These are phyloP conservation scores for Musa troglodytarum DNA, from an alignment of 176 grass and related monocot genomes.

Conservation along the genomic window DNA sequence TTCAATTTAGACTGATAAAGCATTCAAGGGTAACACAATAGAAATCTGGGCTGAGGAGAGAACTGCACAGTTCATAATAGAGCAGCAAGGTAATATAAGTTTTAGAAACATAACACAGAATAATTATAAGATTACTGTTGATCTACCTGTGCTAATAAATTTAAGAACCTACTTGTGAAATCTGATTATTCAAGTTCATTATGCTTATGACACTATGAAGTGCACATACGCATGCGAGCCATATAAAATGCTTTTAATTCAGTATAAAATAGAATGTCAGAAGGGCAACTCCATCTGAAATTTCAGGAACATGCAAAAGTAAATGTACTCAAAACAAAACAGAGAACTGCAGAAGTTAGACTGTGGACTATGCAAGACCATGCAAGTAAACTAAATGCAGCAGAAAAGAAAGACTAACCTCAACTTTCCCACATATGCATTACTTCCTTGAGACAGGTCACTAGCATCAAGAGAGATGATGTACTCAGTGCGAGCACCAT, in stretches of 20 bases:
- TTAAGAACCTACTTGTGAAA: too few relatives aligned
- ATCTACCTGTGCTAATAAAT: too few relatives aligned
- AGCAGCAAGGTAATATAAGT: too few relatives aligned
- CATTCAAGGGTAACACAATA: too few relatives aligned
- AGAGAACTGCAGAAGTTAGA: not conserved
- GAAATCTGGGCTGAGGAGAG: too few relatives aligned
- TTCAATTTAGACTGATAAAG: too few relatives aligned
- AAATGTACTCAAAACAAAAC: not conserved
- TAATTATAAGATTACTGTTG: too few relatives aligned
- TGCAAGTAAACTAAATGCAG: not conserved
- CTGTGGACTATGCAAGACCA: not conserved
- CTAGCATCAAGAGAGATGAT: slow-evolving; percentile 83
- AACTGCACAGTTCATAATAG: too few relatives aligned
- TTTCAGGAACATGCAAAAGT: not conserved
- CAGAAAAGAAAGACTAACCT: slow-evolving; percentile 38
- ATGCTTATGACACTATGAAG: too few relatives aligned
- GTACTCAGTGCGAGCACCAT: slow-evolving; percentile 65
- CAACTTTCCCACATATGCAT: slow-evolving; percentile 76
- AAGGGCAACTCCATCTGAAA: not conserved
- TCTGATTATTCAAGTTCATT: too few relatives aligned
- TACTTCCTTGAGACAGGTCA: slow-evolving; percentile 73
- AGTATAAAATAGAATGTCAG: not conserved
- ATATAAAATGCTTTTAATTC: not conserved
- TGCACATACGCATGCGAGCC: too few relatives aligned
- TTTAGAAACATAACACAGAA: too few relatives aligned